Base-by-base conservation (phyloP, 257 asterid genomes). In the Nemophila menziesii region DNA sequence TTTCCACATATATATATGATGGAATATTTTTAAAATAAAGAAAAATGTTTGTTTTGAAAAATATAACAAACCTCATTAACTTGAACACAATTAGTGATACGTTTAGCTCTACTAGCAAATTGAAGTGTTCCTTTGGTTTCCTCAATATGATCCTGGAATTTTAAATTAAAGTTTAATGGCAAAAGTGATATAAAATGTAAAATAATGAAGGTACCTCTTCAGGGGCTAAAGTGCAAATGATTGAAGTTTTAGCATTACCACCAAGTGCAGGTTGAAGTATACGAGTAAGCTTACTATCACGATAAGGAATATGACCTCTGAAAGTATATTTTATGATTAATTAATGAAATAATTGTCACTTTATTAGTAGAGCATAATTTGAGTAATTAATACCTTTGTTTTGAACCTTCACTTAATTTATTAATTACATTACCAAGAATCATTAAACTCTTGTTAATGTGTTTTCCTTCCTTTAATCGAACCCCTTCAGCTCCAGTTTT, bases 211-310 rank as follows among this genome's bases (percentile, higher is more conserved):
- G 27, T 71, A 90, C 99, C 96, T 85, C 94, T 71, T 90, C 99
- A 12, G 96, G 94, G 55, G 96, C 94, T 54, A 85, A 68, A 22
- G 94, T 82, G 76, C 99, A 90, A 53, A 90, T 85, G 46, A 90
- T 79, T 59, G 99, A 90, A 23, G 99, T 85, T 70, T 85, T 90
- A 9, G 94, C 99, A 77, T 90, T 90, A 55, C 99, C 99, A 44
- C 99, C 96, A 34, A 90, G 85, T 38, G 99, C 99, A 36, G 99
- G 96, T 71, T 90, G 96, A 51, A 90, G 96, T 62, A 90, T 90
- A 43, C 99, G 94, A 18, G 99, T 90, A 42, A 90, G 94, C 67
- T 90, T 90, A 67, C 99, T 81, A 59, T 90, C 99, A 43, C 99
- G 93, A 56, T 85, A 90, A 59, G 99, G 99, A 71, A 90, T 90